Percentiles rank a stretch among this genome's conserved stretches.
phyloP scores from a whole-genome alignment of 78 protist genomes.

The Chrysochromulina parva region DNA sequence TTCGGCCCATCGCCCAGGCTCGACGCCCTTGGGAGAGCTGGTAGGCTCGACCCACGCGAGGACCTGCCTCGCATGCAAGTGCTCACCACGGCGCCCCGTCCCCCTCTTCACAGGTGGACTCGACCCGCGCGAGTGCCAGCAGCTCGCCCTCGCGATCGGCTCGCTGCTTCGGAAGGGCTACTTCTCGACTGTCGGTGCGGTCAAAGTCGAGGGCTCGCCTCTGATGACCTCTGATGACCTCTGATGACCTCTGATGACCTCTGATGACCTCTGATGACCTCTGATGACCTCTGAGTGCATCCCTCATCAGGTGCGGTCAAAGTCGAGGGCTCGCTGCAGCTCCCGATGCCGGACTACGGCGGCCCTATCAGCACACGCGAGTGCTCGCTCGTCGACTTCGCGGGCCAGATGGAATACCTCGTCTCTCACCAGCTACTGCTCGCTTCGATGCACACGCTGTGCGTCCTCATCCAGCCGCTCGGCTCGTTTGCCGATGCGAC shows the following conservation, averaged over 20 bases:
- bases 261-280: no score
- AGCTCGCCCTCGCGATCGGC: neutral
- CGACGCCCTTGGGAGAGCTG: no score
- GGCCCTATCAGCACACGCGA: neutral
- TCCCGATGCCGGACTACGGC: neutral
- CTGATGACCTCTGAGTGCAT: no score
- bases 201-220: neutral
- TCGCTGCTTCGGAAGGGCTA: neutral
- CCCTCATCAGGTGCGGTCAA: no score
- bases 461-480: neutral
- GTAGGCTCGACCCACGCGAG: no score
- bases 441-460: neutral
- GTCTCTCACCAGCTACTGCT: constrained; percentile 10
- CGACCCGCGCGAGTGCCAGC: neutral
- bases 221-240: no score
- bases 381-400: constrained; percentile 2
- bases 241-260: no score
- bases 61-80: no score
- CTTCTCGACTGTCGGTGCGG: neutral
- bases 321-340: no score
- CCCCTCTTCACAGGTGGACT: neutral
- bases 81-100: no score
- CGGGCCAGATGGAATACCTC: neutral
- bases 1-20: no score
- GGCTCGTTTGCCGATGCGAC: neutral